Conservation (phyloP, 2,329 filamentous ascomycete genomes). For the Thermothelomyces thermophilus region DNA sequence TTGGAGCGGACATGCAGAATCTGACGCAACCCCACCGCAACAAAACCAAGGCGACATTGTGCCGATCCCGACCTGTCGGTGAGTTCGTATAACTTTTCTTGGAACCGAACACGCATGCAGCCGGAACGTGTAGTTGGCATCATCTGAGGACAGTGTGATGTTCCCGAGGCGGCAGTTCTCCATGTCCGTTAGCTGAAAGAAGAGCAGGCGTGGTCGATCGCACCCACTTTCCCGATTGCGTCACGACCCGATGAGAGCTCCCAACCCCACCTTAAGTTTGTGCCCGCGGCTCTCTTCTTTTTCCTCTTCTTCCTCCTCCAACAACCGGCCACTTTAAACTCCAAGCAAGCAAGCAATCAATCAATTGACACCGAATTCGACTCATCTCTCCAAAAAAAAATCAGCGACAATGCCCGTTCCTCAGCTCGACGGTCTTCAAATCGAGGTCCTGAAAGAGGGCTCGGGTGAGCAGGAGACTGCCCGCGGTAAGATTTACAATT, state of each 20-base stretch:
- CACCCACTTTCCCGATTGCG: slow-evolving; percentile 16
- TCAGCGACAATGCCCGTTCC: slow-evolving; percentile 24
- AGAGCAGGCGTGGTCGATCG: not conserved
- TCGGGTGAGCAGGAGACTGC: slow-evolving; percentile 20
- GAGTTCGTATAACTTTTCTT: too few relatives aligned
- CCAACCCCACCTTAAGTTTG: slow-evolving; percentile 10
- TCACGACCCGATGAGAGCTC: slow-evolving; percentile 5
- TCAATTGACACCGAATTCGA: slow-evolving; percentile 9
- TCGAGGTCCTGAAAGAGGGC: slow-evolving; percentile 21
- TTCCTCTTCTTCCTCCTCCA: slow-evolving; percentile 7
- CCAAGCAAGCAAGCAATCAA: not conserved
- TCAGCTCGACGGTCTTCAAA: slow-evolving; percentile 20
- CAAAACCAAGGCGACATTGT: too few relatives aligned
- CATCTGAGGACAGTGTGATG: not conserved
- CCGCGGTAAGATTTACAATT: slow-evolving; percentile 20
- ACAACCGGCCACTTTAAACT: not conserved
- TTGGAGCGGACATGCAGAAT: too few relatives aligned
- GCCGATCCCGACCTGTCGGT: too few relatives aligned
- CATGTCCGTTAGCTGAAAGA: not conserved
- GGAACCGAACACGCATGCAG: not conserved
- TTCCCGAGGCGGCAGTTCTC: not conserved
- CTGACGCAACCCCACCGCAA: too few relatives aligned
- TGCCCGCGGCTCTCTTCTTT: slow-evolving; percentile 3
- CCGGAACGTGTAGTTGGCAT: not conserved
- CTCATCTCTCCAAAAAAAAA: not conserved